Evolutionary conservation across 2,329 filamentous ascomycete genomes (phyloP).

Genomic region (Claviceps capensis): DNA sequence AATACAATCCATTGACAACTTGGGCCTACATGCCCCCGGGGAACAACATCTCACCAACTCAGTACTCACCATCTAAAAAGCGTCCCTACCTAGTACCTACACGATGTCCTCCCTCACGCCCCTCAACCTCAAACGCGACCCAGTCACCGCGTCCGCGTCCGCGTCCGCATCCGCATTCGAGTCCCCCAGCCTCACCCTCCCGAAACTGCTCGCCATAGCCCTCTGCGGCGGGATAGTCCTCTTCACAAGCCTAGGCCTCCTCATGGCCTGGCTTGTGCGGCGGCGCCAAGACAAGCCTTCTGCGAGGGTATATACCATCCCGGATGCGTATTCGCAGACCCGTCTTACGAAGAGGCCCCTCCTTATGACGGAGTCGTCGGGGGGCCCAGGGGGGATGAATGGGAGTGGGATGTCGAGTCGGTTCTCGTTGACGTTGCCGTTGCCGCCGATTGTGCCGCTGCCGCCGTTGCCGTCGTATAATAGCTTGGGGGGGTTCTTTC

Average conservation of each 20-base stretch:
- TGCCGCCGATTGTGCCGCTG: conserved; percentile 15
- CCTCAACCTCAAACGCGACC: too few species aligned
- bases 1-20: too few species aligned
- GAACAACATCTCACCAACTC: too few species aligned
- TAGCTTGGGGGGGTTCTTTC: conserved; percentile 14
- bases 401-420: conserved; percentile 14
- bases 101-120: too few species aligned
- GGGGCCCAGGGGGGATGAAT: background rate
- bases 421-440: conserved; percentile 15
- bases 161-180: too few species aligned
- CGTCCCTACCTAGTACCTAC: too few species aligned
- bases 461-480: conserved; percentile 21
- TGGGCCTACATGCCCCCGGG: too few species aligned
- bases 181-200: conserved; percentile 14
- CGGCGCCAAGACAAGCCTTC: conserved; percentile 9
- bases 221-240: conserved; percentile 33
- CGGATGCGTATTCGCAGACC: conserved; percentile 14
- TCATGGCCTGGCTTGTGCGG: conserved; percentile 26
- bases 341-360: conserved; percentile 19
- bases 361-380: conserved; percentile 6
- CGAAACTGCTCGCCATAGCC: conserved; percentile 31
- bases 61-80: too few species aligned
- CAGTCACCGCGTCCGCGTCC: too few species aligned
- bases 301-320: conserved; percentile 17
- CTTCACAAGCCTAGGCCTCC: conserved; percentile 27